These are phyloP conservation scores for Berberis thunbergii DNA, from an alignment of 164 flowering plant genomes.

Conservation along the genomic window DNA sequence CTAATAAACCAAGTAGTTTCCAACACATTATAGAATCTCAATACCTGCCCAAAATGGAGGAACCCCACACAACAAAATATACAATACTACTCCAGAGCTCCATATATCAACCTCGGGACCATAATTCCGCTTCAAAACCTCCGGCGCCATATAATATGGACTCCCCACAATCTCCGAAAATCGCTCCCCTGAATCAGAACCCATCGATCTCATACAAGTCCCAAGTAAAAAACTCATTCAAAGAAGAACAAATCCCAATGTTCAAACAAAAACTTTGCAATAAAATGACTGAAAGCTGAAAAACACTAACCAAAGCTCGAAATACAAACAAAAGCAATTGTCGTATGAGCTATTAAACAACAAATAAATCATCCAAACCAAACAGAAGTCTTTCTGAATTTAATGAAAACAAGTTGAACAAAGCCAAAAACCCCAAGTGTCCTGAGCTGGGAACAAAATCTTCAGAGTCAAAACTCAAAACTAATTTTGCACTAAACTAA, in stretches of 20 bases:
- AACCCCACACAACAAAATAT: conserved; percentile 80
- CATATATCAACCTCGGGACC: conserved; percentile 89
- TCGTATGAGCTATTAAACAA: too few species aligned
- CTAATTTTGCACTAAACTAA: too few species aligned
- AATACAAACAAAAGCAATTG: too few species aligned
- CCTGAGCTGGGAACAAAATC: too few species aligned
- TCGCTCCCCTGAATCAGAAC: conserved; percentile 18
- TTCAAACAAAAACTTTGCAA: too few species aligned
- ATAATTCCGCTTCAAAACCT: conserved; percentile 85
- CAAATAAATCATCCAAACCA: too few species aligned
- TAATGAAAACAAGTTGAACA: too few species aligned
- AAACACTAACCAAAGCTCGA: too few species aligned
- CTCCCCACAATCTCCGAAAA: conserved; percentile 93
- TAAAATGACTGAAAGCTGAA: too few species aligned
- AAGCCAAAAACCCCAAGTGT: too few species aligned
- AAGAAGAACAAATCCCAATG: neutral
- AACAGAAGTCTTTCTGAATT: too few species aligned
- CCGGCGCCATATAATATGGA: conserved; percentile 99
- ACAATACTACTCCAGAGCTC: conserved; percentile 84
- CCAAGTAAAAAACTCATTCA: neutral
- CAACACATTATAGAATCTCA: neutral
- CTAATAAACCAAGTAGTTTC: neutral
- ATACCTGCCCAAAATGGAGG: conserved; percentile 95
- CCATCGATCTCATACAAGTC: neutral
- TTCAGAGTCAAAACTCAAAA: too few species aligned